Conservation (phyloP, 2,329 filamentous ascomycete species). For the Trichoderma gracile region DNA sequence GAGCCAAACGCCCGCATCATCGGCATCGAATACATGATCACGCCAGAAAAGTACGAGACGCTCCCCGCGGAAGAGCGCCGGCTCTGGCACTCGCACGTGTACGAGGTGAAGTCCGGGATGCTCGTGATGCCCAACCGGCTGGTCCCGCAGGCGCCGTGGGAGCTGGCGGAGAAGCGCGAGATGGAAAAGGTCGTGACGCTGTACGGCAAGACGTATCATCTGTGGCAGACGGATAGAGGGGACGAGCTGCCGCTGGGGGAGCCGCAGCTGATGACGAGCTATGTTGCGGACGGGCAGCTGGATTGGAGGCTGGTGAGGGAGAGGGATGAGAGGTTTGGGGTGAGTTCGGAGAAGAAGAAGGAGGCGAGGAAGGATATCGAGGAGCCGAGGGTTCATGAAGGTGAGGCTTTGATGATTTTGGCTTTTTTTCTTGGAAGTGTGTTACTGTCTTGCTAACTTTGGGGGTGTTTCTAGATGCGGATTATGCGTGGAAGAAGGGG, state of each 20-base stretch:
- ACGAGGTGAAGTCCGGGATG: conserved; percentile 77
- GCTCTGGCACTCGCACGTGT: conserved; percentile 77
- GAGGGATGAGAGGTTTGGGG: conserved; percentile 49
- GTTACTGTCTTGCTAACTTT: background rate
- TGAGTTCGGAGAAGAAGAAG: conserved; percentile 48
- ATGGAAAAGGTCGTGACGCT: conserved; percentile 74
- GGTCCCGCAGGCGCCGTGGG: conserved; percentile 66
- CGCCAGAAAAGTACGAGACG: conserved; percentile 64
- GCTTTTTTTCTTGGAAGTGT: background rate
- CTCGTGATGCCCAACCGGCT: conserved; percentile 70
- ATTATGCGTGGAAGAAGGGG: background rate
- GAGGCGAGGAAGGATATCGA: conserved; percentile 39
- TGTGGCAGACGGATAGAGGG: conserved; percentile 82
- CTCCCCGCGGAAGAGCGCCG: conserved; percentile 67
- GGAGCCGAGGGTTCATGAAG: background rate
- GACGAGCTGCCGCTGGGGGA: conserved; percentile 57
- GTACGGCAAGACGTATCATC: conserved; percentile 82
- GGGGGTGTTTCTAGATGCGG: background rate
- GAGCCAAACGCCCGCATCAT: conserved; percentile 70
- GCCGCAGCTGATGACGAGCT: conserved; percentile 58
- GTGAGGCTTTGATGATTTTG: background rate
- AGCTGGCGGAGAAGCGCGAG: conserved; percentile 73
- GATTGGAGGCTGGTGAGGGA: conserved; percentile 49
- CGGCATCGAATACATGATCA: conserved; percentile 87
- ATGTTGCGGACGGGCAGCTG: conserved; percentile 51